These are phyloP conservation scores for Cerrena zonata DNA, from an alignment of 1,284 basidiomycete species.

Conservation along the genomic window DNA sequence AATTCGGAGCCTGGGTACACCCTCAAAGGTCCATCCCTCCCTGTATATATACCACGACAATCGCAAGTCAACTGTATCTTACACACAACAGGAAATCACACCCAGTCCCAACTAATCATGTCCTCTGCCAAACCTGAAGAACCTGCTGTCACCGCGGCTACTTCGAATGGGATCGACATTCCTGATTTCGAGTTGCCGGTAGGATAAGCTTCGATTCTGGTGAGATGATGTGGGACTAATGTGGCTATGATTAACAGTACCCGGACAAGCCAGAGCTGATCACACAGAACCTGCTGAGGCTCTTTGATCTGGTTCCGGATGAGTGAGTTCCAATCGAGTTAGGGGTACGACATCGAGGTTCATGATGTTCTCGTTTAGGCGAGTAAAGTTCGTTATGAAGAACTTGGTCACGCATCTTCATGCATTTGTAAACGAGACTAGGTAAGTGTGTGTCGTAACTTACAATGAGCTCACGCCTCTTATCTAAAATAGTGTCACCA, in stretches of 20 bases:
- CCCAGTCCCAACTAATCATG: constrained; percentile 1
- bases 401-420: constrained; percentile 49
- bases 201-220: constrained; percentile 7
- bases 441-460: constrained; percentile 26
- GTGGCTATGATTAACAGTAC: constrained; percentile 27
- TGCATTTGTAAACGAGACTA: constrained; percentile 62
- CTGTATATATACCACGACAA: neutral
- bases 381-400: constrained; percentile 32
- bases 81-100: neutral
- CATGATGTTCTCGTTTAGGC: constrained; percentile 14
- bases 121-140: constrained; percentile 1
- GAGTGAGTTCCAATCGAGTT: constrained; percentile 27
- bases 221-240: neutral
- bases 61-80: neutral
- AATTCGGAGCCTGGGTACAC: neutral
- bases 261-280: constrained; percentile 50
- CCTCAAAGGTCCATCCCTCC: neutral
- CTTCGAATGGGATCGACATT: constrained; percentile 26
- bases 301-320: constrained; percentile 40
- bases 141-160: constrained; percentile 14
- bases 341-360: neutral
- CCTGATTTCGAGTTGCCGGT: constrained; percentile 29
- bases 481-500: constrained; percentile 48
- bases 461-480: neutral
- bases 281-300: constrained; percentile 48